Evolutionary conservation across 768 basidiomycete genomes (phyloP), one percentile per base, ranked within the genome.

Genomic region (Kwoniella heveanensis): DNA sequence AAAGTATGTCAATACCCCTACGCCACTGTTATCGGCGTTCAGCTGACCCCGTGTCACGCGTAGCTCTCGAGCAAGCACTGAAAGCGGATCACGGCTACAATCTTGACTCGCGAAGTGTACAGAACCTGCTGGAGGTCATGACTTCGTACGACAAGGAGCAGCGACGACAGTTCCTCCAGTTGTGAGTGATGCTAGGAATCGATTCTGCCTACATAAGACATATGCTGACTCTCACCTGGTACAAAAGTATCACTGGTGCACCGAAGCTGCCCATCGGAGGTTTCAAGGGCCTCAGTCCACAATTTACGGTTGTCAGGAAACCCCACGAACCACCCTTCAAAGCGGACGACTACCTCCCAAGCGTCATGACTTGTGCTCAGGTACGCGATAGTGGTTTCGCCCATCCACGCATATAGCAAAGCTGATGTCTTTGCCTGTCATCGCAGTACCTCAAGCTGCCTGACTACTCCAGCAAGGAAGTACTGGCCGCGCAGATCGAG

Each of bases 51-150:
- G 19, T 44, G 39, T 17, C 39, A 17, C 19, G 19, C 6, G 26
- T 52, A 60, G 95, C 92, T 22, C 84, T 98, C 32, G 86, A 85
- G 37, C 93, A 95, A 77, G 88, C 90, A 2, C 79, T 97, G 78
- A 98, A 97, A 80, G 96, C 96, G 12, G 96, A 99, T 73, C 96
- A 99, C 77, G 96, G 96, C 8, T 99, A 94, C 84, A 93, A 95
- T 73, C 88, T 89, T 13, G 95, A 98, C 76, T 94, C 92, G 75
- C 88, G 89, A 37, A 88, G 92, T 0, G 94, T 99, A 64, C 87
- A 88, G 49, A 88, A 91, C 73, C 84, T 99, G 59, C 80, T 97
- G 25, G 91, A 90, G 57, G 85, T 92, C 66, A 90, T 99, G 87
- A 83, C 90, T 1, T 85, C 86, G 57, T 96, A 89, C 71, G 89